Conservation (phyloP, 257 asterid genomes). For the Euphrasia confusa region DNA sequence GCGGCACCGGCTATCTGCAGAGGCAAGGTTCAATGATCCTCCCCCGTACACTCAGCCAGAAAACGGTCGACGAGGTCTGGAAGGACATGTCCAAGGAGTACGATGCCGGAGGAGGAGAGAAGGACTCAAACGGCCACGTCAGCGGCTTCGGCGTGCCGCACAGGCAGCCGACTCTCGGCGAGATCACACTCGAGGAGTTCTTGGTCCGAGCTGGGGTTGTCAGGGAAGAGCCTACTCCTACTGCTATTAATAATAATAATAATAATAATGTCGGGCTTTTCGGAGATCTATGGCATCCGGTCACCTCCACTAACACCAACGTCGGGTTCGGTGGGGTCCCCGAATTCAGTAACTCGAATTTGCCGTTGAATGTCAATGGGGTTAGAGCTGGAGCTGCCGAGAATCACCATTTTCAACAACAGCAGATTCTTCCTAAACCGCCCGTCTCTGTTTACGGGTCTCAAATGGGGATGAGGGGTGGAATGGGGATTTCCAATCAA, state of each 20-base stretch:
- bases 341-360: constrained; percentile 36
- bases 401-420: constrained; percentile 24
- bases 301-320: constrained; percentile 26
- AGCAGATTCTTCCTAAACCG: constrained; percentile 50
- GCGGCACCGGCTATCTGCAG: constrained; percentile 47
- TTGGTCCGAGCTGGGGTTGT: constrained; percentile 75
- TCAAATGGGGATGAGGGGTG: constrained; percentile 37
- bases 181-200: constrained; percentile 89
- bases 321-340: constrained; percentile 31
- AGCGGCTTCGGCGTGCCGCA: constrained; percentile 37
- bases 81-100: constrained; percentile 60
- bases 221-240: constrained; percentile 38
- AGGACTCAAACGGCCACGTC: constrained; percentile 27
- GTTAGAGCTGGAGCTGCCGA: constrained; percentile 37
- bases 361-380: constrained; percentile 46
- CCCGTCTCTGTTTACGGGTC: constrained; percentile 41
- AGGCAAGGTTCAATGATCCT: constrained; percentile 88
- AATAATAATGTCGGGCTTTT: constrained; percentile 32
- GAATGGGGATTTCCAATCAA: constrained; percentile 18
- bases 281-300: constrained; percentile 42
- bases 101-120: constrained; percentile 57
- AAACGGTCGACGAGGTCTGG: constrained; percentile 99
- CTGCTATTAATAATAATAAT: not conserved
- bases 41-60: constrained; percentile 86
- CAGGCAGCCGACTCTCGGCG: constrained; percentile 73